These are phyloP conservation scores for Penicillium aurantiogriseum DNA, from an alignment of 2,329 filamentous ascomycete species.

Conservation along the genomic window DNA sequence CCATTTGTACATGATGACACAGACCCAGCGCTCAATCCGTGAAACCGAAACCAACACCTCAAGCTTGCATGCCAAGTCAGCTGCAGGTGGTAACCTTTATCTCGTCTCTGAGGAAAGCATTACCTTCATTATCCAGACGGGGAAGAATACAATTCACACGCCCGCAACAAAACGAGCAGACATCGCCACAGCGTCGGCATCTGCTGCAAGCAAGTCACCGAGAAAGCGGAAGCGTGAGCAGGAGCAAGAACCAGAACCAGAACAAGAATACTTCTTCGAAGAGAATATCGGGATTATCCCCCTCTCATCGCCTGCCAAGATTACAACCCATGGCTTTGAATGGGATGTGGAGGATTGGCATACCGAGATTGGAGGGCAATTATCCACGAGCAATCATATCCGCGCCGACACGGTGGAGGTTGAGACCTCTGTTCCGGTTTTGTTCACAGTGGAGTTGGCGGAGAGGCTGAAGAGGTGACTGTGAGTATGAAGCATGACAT, in stretches of 20 bases:
- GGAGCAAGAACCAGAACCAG: conserved; percentile 8
- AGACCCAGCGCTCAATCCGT: conserved; percentile 34
- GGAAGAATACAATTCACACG: conserved; percentile 67
- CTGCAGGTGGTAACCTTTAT: conserved; percentile 61
- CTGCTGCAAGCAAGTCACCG: background rate
- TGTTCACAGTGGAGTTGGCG: conserved; percentile 71
- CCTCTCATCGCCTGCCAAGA: conserved; percentile 71
- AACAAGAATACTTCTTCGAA: conserved; percentile 55
- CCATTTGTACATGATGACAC: conserved; percentile 63
- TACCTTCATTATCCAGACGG: conserved; percentile 73
- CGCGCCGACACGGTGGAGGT: conserved; percentile 60
- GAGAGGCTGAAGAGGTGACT: conserved; percentile 34
- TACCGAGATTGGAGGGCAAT: conserved; percentile 68
- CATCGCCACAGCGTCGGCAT: background rate
- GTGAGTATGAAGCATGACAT: background rate
- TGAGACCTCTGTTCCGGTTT: conserved; percentile 61
- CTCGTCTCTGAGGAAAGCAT: conserved; percentile 78
- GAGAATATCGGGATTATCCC: conserved; percentile 86
- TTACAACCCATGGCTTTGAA: conserved; percentile 76
- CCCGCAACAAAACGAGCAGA: conserved; percentile 42
- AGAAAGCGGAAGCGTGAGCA: conserved; percentile 8
- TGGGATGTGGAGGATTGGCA: conserved; percentile 88
- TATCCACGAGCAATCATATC: conserved; percentile 82
- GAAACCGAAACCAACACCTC: background rate
- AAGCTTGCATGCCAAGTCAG: background rate